Evolutionary conservation across 2,329 filamentous ascomycete genomes (phyloP).

Genomic region (Chaetomium strumarium): DNA sequence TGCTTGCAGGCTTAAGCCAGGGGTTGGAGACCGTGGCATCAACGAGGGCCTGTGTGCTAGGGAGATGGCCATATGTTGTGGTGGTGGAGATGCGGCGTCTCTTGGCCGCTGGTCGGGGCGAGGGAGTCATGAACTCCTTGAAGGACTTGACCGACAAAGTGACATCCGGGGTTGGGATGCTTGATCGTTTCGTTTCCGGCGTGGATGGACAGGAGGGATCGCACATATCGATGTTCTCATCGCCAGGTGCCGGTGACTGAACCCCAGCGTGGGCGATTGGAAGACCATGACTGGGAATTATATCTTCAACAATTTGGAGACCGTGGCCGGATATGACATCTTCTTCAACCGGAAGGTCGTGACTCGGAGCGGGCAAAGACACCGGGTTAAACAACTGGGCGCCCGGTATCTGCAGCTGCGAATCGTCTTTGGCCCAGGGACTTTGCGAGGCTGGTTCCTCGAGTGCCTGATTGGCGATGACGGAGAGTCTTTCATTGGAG

Average conservation of each 20-base stretch:
- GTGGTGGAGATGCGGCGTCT: conserved; percentile 21
- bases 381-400: conserved; percentile 15
- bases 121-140: conserved; percentile 46
- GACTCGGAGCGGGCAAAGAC: conserved; percentile 19
- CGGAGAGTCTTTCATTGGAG: background rate
- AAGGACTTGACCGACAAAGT: conserved; percentile 47
- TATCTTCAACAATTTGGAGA: conserved; percentile 6
- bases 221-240: conserved; percentile 12
- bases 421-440: conserved; percentile 23
- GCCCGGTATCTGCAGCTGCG: conserved; percentile 16
- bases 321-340: conserved; percentile 7
- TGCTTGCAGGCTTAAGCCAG: conserved; percentile 25
- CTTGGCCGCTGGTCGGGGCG: conserved; percentile 34
- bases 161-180: conserved; percentile 40
- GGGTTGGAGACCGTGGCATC: conserved; percentile 33
- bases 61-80: conserved; percentile 21
- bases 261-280: background rate
- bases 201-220: conserved; percentile 25
- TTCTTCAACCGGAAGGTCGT: conserved; percentile 6
- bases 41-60: conserved; percentile 33
- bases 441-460: conserved; percentile 14
- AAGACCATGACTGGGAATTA: conserved; percentile 15
- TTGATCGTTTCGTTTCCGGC: conserved; percentile 25
- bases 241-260: background rate
- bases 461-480: conserved; percentile 10